Evolutionary conservation across 2,329 filamentous ascomycete species (phyloP).

Genomic region (Didymellaceae sp.): DNA sequence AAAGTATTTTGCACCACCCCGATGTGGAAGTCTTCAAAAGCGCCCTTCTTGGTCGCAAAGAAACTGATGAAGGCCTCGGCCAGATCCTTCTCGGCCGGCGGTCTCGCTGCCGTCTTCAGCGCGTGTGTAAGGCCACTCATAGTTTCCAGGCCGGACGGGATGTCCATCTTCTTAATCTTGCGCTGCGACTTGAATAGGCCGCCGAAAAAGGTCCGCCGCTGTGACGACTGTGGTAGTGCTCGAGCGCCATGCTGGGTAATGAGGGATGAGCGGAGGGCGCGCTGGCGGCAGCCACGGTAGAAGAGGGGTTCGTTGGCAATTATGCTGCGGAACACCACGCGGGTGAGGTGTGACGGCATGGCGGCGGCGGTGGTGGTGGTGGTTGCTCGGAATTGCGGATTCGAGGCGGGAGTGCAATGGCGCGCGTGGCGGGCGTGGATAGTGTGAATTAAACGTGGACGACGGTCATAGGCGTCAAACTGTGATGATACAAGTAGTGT

Average conservation of each 20-base stretch:
- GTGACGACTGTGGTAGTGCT: constrained; percentile 31
- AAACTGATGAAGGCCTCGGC: constrained; percentile 58
- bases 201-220: constrained; percentile 66
- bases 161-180: constrained; percentile 64
- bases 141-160: constrained; percentile 73
- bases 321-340: constrained; percentile 65
- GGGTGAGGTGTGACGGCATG: constrained; percentile 68
- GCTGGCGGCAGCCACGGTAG: constrained; percentile 54
- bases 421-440: constrained; percentile 4
- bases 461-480: constrained; percentile 22
- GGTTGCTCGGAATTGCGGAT: constrained; percentile 13
- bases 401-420: constrained; percentile 7
- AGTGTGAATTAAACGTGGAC: constrained; percentile 4
- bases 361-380: constrained; percentile 45
- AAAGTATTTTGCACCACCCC: constrained; percentile 66
- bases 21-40: constrained; percentile 53
- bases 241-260: constrained; percentile 29
- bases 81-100: constrained; percentile 69
- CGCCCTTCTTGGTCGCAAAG: constrained; percentile 32
- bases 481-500: constrained; percentile 13
- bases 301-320: constrained; percentile 59
- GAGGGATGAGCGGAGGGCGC: constrained; percentile 33
- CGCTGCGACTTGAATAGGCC: constrained; percentile 70
- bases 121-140: constrained; percentile 73
- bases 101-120: constrained; percentile 67